Percentiles rank a stretch among this genome's conserved stretches.
phyloP scores from a whole-genome alignment of 345 rosid species.

The Zanthoxylum bungeanum region DNA sequence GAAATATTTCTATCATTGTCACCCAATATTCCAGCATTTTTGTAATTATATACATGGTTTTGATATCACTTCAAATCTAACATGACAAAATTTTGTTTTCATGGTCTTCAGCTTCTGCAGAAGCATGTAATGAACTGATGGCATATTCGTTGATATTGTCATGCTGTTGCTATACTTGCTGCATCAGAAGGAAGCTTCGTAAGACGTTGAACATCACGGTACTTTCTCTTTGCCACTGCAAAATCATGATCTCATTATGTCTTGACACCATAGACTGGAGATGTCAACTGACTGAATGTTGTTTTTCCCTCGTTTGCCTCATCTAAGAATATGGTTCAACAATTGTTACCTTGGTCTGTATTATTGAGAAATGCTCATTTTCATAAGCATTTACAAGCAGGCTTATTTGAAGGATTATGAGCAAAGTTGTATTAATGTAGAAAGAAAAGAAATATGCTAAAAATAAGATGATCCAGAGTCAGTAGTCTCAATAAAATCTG shows the following conservation, averaged over 20 bases:
- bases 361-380: background rate
- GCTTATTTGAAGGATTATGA: background rate
- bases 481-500: background rate
- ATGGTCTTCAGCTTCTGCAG: slow-evolving; percentile 72
- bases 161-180: slow-evolving; percentile 98
- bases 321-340: slow-evolving; percentile 3
- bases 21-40: background rate
- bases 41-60: slow-evolving; percentile 2
- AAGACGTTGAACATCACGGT: slow-evolving; percentile 77
- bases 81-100: background rate
- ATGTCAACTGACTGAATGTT: background rate
- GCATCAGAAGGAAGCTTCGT: slow-evolving; percentile 90
- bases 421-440: background rate
- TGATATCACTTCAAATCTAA: slow-evolving; percentile 18
- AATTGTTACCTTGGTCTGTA: background rate
- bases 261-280: background rate
- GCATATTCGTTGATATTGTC: slow-evolving; percentile 89
- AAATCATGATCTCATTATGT: slow-evolving; percentile 1
- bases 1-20: background rate
- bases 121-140: slow-evolving; percentile 93
- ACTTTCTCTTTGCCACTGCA: slow-evolving; percentile 22
- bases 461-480: background rate
- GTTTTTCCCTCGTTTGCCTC: background rate
- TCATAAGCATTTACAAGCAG: background rate
- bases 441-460: background rate